A percentile compares a stretch with the other conserved stretches of the same genome.
Conservation (phyloP, 1,284 basidiomycete species). For the Papiliotrema fonsecae region DNA sequence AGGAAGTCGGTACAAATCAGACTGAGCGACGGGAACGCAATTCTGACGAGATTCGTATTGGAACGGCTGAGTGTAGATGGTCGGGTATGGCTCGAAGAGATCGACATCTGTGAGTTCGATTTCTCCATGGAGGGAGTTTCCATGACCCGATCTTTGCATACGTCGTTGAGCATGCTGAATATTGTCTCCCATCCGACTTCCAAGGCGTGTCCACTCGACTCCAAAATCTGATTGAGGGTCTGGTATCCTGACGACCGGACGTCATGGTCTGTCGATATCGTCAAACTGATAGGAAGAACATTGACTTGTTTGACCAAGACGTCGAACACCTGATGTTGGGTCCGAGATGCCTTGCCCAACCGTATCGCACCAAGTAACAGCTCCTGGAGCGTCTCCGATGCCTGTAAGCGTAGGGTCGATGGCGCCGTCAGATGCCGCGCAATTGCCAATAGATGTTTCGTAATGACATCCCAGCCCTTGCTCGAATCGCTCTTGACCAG, state of each 20-base stretch:
- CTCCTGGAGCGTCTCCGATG: slow-evolving; percentile 77
- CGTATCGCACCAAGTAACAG: slow-evolving; percentile 64
- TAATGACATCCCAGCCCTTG: slow-evolving; percentile 80
- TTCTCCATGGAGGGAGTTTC: slow-evolving; percentile 4
- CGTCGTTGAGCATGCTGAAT: slow-evolving; percentile 80
- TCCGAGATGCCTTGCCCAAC: slow-evolving; percentile 55
- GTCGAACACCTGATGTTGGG: slow-evolving; percentile 76
- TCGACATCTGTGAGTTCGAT: slow-evolving; percentile 8
- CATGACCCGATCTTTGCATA: slow-evolving; percentile 53
- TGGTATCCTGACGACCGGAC: slow-evolving; percentile 81
- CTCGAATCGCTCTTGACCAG: slow-evolving; percentile 72
- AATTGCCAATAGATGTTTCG: slow-evolving; percentile 69
- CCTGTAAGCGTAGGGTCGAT: slow-evolving; percentile 76
- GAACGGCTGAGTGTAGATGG: slow-evolving; percentile 25
- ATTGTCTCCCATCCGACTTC: slow-evolving; percentile 88
- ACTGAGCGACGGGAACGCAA: slow-evolving; percentile 89
- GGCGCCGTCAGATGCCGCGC: slow-evolving; percentile 61
- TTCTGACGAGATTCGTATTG: slow-evolving; percentile 50
- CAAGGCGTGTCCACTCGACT: slow-evolving; percentile 84
- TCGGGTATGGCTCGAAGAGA: slow-evolving; percentile 10
- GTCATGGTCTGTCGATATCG: slow-evolving; percentile 54
- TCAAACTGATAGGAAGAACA: slow-evolving; percentile 38
- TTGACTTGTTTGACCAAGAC: slow-evolving; percentile 75
- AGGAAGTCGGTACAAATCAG: slow-evolving; percentile 87
- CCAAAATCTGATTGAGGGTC: slow-evolving; percentile 80